Percentiles rank a stretch among this genome's conserved stretches.
Conservation (phyloP, 73 alveolate genomes). For the Paramecium sexaurelia region DNA sequence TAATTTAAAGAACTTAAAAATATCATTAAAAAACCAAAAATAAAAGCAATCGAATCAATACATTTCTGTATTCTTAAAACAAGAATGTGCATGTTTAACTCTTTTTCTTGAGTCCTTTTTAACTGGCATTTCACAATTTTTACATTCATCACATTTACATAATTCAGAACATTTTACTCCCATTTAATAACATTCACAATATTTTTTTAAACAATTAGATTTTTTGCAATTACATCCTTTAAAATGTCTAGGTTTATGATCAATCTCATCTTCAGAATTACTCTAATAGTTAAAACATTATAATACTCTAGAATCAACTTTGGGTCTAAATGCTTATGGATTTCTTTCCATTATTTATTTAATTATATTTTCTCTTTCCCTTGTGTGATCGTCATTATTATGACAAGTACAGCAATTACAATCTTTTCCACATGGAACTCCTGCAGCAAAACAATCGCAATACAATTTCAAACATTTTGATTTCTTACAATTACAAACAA, state of each 20-base stretch:
- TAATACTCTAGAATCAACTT: slow-evolving; percentile 63
- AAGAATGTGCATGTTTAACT: neutral
- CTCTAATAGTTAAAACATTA: neutral
- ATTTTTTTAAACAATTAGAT: slow-evolving; percentile 94
- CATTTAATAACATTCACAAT: slow-evolving; percentile 95
- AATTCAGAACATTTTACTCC: slow-evolving; percentile 86
- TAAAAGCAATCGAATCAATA: neutral
- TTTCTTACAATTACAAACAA: slow-evolving; percentile 92
- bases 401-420: slow-evolving; percentile 95
- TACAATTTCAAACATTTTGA: slow-evolving; percentile 93
- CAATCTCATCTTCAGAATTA: slow-evolving; percentile 56
- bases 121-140: slow-evolving; percentile 74
- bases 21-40: slow-evolving; percentile 27
- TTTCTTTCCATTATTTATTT: slow-evolving; percentile 90
- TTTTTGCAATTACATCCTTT: slow-evolving; percentile 97
- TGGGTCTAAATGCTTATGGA: slow-evolving; percentile 95
- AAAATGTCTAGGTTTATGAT: slow-evolving; percentile 69
- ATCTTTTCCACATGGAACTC: slow-evolving; percentile 84
- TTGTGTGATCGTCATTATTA: slow-evolving; percentile 86
- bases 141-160: slow-evolving; percentile 95
- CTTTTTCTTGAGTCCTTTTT: slow-evolving; percentile 59
- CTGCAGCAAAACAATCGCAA: slow-evolving; percentile 97
- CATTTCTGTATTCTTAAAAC: neutral
- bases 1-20: too few relatives aligned
- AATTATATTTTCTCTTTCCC: slow-evolving; percentile 81